phyloP scores from a whole-genome alignment of 805 yeast species.

The Saccharomycopsis javanensis region DNA sequence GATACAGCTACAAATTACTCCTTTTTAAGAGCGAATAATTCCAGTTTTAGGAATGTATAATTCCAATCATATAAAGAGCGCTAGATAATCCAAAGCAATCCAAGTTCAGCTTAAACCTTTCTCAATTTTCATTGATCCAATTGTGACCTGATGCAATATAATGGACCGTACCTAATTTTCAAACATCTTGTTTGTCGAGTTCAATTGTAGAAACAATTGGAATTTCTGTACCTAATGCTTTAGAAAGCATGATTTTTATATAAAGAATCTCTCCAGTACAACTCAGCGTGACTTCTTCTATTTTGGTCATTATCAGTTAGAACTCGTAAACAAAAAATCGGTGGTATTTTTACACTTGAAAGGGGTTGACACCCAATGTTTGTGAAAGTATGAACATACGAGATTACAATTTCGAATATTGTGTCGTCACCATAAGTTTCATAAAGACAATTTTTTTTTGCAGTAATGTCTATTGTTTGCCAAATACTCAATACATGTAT shows the following conservation, averaged over 20 bases:
- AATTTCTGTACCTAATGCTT: slow-evolving; percentile 49
- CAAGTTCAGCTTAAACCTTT: slow-evolving; percentile 37
- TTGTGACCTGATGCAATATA: slow-evolving; percentile 41
- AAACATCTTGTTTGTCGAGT: slow-evolving; percentile 40
- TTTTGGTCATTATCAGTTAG: slow-evolving; percentile 37
- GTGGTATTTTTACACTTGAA: slow-evolving; percentile 48
- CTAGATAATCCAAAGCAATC: slow-evolving; percentile 38
- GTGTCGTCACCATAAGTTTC: slow-evolving; percentile 37
- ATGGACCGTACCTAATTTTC: slow-evolving; percentile 42
- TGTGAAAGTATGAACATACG: slow-evolving; percentile 41
- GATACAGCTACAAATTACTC: slow-evolving; percentile 24
- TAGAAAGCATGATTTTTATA: slow-evolving; percentile 44
- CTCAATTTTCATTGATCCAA: slow-evolving; percentile 28
- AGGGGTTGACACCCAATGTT: slow-evolving; percentile 32
- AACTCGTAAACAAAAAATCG: slow-evolving; percentile 40
- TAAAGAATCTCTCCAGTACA: slow-evolving; percentile 53
- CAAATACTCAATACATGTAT: slow-evolving; percentile 52
- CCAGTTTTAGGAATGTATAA: slow-evolving; percentile 27
- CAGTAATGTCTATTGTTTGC: slow-evolving; percentile 46
- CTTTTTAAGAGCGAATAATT: no score
- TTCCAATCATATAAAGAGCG: slow-evolving; percentile 30
- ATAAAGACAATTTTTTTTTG: slow-evolving; percentile 28
- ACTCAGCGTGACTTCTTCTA: slow-evolving; percentile 40
- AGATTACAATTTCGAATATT: slow-evolving; percentile 33
- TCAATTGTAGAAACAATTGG: slow-evolving; percentile 43